Evolutionary conservation across 768 basidiomycete genomes (phyloP).

Genomic region (Fibroporia radiculosa): DNA sequence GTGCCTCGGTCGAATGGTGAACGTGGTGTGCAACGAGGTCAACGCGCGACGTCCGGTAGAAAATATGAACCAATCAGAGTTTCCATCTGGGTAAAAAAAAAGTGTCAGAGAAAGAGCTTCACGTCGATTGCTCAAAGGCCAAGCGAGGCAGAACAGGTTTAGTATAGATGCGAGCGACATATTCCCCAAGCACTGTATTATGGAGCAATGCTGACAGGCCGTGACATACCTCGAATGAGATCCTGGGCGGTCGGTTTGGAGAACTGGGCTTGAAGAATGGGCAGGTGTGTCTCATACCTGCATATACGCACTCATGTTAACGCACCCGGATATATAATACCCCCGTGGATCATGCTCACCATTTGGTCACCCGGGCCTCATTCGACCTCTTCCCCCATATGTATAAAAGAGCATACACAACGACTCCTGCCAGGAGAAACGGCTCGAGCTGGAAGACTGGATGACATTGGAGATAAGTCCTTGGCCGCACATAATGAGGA

Average conservation of each 20-base stretch:
- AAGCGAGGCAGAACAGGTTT: neutral
- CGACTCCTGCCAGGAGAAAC: constrained; percentile 41
- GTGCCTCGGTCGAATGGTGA: constrained; percentile 76
- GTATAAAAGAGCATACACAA: constrained; percentile 50
- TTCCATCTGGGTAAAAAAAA: constrained; percentile 48
- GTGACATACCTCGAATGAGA: constrained; percentile 17
- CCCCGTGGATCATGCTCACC: constrained; percentile 37
- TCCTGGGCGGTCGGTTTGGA: constrained; percentile 47
- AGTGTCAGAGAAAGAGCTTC: neutral
- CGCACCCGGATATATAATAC: neutral
- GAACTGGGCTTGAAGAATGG: constrained; percentile 66
- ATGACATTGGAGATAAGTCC: neutral
- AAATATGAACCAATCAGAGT: constrained; percentile 77
- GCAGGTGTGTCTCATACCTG: constrained; percentile 56
- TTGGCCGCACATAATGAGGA: neutral
- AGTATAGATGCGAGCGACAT: neutral
- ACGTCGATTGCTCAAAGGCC: too few species aligned
- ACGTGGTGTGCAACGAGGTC: constrained; percentile 69
- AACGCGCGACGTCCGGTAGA: constrained; percentile 81
- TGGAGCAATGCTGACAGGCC: neutral
- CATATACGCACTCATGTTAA: constrained; percentile 8
- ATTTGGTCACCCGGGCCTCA: constrained; percentile 48
- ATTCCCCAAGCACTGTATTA: too few species aligned
- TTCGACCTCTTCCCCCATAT: constrained; percentile 59
- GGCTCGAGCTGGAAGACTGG: constrained; percentile 63